phyloP scores from a whole-genome alignment of 345 rosid genomes.

The Populus euphratica region DNA sequence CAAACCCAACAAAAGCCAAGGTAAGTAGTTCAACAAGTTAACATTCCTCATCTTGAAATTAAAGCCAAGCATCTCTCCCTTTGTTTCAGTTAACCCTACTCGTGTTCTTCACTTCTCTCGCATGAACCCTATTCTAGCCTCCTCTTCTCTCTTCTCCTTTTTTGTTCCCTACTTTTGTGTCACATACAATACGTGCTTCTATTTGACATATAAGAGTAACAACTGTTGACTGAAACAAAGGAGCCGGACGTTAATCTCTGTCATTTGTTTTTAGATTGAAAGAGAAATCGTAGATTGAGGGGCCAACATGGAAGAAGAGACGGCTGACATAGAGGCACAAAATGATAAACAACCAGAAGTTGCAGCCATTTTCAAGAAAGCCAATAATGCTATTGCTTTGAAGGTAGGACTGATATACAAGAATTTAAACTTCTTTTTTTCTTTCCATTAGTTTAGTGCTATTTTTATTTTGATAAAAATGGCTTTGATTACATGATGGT shows the following conservation, averaged over 20 bases:
- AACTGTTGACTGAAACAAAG: neutral
- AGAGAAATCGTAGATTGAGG: neutral
- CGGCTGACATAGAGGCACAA: conserved; percentile 31
- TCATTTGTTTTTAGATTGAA: neutral
- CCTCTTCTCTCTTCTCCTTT: neutral
- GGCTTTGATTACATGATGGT: neutral
- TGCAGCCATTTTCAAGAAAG: conserved; percentile 27
- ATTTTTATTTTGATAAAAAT: neutral
- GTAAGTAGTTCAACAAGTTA: neutral
- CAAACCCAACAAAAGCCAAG: neutral
- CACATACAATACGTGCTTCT: neutral
- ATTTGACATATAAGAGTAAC: neutral
- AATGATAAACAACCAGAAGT: conserved; percentile 9
- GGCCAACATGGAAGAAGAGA: neutral
- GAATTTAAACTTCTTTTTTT: neutral
- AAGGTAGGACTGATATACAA: conserved; percentile 24
- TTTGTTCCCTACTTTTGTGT: neutral
- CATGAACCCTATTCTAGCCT: neutral
- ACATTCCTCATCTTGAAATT: neutral
- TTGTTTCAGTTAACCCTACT: neutral
- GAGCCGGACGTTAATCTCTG: neutral
- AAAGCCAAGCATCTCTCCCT: neutral
- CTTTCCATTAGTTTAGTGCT: neutral
- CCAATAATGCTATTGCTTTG: conserved; percentile 39
- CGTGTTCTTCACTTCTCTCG: neutral